Conservation (phyloP, 2,329 filamentous ascomycete genomes). For the Aureobasidium musti region DNA sequence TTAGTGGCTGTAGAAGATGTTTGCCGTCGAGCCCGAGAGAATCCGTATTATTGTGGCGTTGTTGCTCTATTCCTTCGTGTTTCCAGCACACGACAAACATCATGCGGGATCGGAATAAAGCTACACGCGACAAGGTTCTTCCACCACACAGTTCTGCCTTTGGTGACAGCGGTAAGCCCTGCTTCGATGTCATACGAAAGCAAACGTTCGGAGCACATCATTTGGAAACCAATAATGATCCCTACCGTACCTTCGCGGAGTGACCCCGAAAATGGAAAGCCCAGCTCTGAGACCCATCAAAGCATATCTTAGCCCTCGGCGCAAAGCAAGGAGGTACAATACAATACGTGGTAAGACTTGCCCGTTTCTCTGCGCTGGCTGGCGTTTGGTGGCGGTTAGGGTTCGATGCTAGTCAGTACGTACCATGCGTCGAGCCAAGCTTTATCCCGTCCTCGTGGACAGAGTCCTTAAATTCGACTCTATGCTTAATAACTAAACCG, state of each 20-base stretch:
- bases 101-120: constrained; percentile 1
- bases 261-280: not conserved
- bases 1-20: not conserved
- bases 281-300: not conserved
- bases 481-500: constrained; percentile 11
- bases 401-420: not conserved
- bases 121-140: not conserved
- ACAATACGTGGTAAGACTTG: constrained; percentile 17
- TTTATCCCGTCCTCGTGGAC: constrained; percentile 17
- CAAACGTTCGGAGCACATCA: not conserved
- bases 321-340: not conserved
- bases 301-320: not conserved
- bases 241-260: not conserved
- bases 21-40: not conserved
- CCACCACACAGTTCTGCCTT: not conserved
- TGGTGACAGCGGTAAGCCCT: not conserved
- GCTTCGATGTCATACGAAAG: not conserved
- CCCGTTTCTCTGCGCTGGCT: constrained; percentile 11
- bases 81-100: not conserved
- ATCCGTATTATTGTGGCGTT: not conserved
- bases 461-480: constrained; percentile 4
- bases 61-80: constrained; percentile 6
- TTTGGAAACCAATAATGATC: not conserved
- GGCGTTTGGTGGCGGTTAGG: not conserved
- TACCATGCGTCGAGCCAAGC: constrained; percentile 9